phyloP scores from a whole-genome alignment of 2,329 filamentous ascomycete species.

The Nothophaeocryptopus gaeumannii region DNA sequence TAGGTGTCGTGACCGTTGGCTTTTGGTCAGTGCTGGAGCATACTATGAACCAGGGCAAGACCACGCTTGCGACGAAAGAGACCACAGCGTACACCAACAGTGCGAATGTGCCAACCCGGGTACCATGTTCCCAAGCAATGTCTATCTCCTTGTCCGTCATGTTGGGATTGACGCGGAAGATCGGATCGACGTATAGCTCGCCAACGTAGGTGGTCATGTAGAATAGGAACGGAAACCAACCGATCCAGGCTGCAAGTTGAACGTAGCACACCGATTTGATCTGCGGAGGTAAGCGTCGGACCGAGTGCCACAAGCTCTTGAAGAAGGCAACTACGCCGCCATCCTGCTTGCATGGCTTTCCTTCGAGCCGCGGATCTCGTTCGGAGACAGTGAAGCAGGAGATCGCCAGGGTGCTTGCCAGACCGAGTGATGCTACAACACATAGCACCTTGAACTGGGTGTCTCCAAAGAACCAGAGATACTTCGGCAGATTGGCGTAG shows the following conservation, averaged over 20 bases:
- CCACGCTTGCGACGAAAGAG: conserved; percentile 75
- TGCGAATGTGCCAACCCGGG: conserved; percentile 82
- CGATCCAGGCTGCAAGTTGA: conserved; percentile 96
- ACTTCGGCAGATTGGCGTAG: conserved; percentile 72
- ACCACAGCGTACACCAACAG: conserved; percentile 84
- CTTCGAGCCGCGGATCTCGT: conserved; percentile 73
- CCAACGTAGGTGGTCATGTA: conserved; percentile 93
- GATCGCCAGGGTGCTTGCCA: conserved; percentile 66
- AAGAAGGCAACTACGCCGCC: conserved; percentile 77
- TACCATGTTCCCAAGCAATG: conserved; percentile 76
- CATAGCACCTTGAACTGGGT: conserved; percentile 93
- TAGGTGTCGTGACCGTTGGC: conserved; percentile 37
- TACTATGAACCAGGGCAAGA: conserved; percentile 81
- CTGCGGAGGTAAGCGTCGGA: conserved; percentile 75
- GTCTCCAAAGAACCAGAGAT: conserved; percentile 75
- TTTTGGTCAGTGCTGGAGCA: conserved; percentile 64
- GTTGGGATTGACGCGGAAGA: conserved; percentile 71
- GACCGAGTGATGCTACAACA: conserved; percentile 73
- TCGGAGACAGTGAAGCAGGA: conserved; percentile 71
- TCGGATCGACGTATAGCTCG: conserved; percentile 86
- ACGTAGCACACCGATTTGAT: conserved; percentile 90
- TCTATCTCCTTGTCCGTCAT: conserved; percentile 76
- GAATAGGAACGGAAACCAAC: conserved; percentile 96
- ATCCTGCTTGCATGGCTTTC: conserved; percentile 57
- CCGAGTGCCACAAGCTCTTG: conserved; percentile 69